Evolutionary conservation across 768 basidiomycete species (phyloP), one percentile per base, ranked within the genome.

Genomic region (Cyclocybe aegerita): DNA sequence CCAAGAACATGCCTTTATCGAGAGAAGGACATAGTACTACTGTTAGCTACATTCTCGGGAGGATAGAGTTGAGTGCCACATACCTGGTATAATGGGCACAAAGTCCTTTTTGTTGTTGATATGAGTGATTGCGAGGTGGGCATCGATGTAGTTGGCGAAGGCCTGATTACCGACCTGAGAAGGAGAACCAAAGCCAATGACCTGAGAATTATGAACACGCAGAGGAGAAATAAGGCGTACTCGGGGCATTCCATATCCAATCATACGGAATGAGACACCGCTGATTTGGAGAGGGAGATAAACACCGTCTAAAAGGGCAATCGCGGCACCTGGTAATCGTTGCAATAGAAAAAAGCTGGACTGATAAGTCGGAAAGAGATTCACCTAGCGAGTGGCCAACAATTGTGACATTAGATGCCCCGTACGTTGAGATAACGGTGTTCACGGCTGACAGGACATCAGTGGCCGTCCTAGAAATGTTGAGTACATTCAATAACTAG

Each of bases 141-240:
- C 65, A 53, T 84, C 81, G 42, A 84, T 76, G 54, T 80, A 81
- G 57, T 81, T 54, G 0, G 82, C 82, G 54, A 84, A 87, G 1
- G 70, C 78, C 58, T 75, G 74, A 60, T 85, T 83, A 3, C 83
- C 81, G 12, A 74, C 73, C 73, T 74, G 12, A 15, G 38, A 7
- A 23, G 17, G 14, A 4, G 3, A 9, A 17, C 10, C 4, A 5
- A 40, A 17, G 23, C 32, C 17, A 32, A 29, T 34, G 5, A 41
- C 10, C 32, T 9, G 62, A 55, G 10, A 68, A 59, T 42, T 55
- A 23, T 23, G 23, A 23, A 23, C 23, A 23, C 23, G 23, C 3
- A 23, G 23, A 65, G 49, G 65, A 52, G 7, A 66, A 46, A 37
- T 64, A 66, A 30, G 59, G 55, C 66, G 29, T 60, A 73, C 75